Base-by-base conservation (phyloP, 495 filamentous ascomycete species). In the Talaromyces stipitatus region DNA sequence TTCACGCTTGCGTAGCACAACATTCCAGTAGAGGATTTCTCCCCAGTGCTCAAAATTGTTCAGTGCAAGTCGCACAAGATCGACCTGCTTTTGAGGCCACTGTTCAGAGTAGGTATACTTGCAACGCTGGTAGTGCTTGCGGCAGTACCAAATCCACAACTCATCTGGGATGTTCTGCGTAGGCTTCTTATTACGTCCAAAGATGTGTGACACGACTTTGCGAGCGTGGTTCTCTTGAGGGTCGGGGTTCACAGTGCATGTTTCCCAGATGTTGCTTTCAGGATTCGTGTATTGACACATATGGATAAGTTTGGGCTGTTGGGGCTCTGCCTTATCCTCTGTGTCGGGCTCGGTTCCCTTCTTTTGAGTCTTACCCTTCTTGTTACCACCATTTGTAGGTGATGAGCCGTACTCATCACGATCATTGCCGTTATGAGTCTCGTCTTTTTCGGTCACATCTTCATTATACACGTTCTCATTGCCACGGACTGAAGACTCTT, bases 111-210 rank as follows among this genome's bases (percentile, higher is more conserved):
- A 76, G 23, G 20, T 26, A 65, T 92, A 94, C 0, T 85, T 75
- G 30, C 69, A 75, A 0, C 88, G 84, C 68, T 96, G 91, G 69
- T 95, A 96, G 62, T 92, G 87, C 63, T 92, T 94, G 1, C 91
- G 80, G 64, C 91, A 95, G 62, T 80, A 84, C 47, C 84, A 77
- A 0, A 86, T 77, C 88, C 87, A 92, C 14, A 87, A 73, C 0
- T 78, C 56, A 0, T 74, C 60, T 0, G 88, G 87, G 41, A 96
- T 85, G 3, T 72, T 69, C 14, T 84, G 79, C 0, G 91, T 95
- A 38, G 80, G 82, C 1, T 73, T 70, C 69, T 96, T 95, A 76
- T 96, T 95, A 11, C 91, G 81, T n/a, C 91, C 91, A 63, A 95
- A 94, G 58, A 92, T 77, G 60, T 96, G 88, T 0, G 88, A 91